Conservation (phyloP, 140 eudicot species). For the Flaveria floridana region DNA sequence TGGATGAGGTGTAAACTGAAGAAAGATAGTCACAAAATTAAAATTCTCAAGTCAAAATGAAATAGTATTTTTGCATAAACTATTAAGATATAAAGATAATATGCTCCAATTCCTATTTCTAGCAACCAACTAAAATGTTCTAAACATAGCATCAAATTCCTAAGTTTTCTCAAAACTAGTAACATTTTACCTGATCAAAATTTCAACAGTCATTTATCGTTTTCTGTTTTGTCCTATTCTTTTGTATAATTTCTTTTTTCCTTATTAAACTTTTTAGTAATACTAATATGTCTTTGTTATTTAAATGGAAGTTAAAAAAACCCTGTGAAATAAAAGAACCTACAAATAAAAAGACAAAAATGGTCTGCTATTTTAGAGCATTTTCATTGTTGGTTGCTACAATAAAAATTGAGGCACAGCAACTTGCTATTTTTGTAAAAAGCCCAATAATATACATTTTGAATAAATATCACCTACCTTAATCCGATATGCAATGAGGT, state of each 20-base stretch:
- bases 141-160: neutral
- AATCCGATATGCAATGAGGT: slow-evolving; percentile 92
- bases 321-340: too few relatives aligned
- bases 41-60: neutral
- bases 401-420: neutral
- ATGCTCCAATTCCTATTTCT: neutral
- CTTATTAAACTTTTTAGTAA: neutral
- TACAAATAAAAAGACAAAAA: too few relatives aligned
- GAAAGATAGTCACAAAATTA: neutral
- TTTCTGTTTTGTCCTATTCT: neutral
- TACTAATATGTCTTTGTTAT: neutral
- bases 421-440: slow-evolving; percentile 2
- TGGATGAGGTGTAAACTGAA: slow-evolving; percentile 95
- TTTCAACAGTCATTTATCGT: neutral
- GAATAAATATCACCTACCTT: slow-evolving; percentile 50
- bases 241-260: neutral
- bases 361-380: neutral
- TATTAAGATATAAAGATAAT: neutral
- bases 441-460: neutral
- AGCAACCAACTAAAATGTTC: neutral
- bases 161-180: neutral
- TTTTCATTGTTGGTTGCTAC: neutral
- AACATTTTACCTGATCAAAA: neutral
- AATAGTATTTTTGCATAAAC: neutral
- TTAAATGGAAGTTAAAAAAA: too few relatives aligned